These are phyloP conservation scores for sorghum (Sorghum bicolor) DNA, from an alignment of 176 grass and related monocot species.

Conservation along the genomic window Sorghum_bicolor_NCBIv3 NC_012873.2:1371001-1371500, in stretches of 20 bases:
- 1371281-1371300: slow-evolving; percentile 58
- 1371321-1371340: slow-evolving; percentile 21
- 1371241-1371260: slow-evolving; percentile 85
- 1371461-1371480: slow-evolving; percentile 88
- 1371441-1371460: slow-evolving; percentile 32
- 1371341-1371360: not conserved
- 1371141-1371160: slow-evolving; percentile 75
- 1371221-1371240: slow-evolving; percentile 77
- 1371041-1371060: too few relatives aligned
- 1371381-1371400: slow-evolving; percentile 48
- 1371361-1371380: slow-evolving; percentile 23
- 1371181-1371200: slow-evolving; percentile 72
- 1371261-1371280: slow-evolving; percentile 81
- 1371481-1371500: slow-evolving; percentile 80
- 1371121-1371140: slow-evolving; percentile 68
- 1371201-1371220: slow-evolving; percentile 57
- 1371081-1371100: not conserved
- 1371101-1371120: slow-evolving; percentile 73
- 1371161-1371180: slow-evolving; percentile 65
- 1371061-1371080: not conserved
- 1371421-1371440: slow-evolving; percentile 47
- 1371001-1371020: slow-evolving; percentile 30
- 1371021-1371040: not conserved
- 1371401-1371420: slow-evolving; percentile 38
- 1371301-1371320: not conserved